Evolutionary conservation across 164 flowering plant species (phyloP).

Genomic region (Vitis labrusca): DNA sequence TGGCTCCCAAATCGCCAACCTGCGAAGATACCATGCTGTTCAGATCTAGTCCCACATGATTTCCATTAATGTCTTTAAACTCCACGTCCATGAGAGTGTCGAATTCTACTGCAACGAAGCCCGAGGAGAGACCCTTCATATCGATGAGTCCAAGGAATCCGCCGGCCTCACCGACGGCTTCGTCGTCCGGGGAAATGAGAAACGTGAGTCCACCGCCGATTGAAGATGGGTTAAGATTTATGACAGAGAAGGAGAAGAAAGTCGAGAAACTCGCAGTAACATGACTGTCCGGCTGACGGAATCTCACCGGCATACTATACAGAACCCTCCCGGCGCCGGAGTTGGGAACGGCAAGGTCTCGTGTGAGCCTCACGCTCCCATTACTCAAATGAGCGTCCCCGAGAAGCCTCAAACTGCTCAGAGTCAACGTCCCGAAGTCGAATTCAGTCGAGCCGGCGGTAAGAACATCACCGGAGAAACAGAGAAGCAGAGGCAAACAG

Average conservation of each 20-base stretch:
- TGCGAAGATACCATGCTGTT: conserved; percentile 63
- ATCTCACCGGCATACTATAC: conserved; percentile 58
- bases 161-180: conserved; percentile 65
- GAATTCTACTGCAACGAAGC: conserved; percentile 82
- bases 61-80: conserved; percentile 80
- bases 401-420: conserved; percentile 62
- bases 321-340: conserved; percentile 75
- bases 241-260: conserved; percentile 75
- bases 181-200: conserved; percentile 60
- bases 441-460: conserved; percentile 41
- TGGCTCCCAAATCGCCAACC: conserved; percentile 50
- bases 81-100: conserved; percentile 93
- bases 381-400: conserved; percentile 87
- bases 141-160: conserved; percentile 56
- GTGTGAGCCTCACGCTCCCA: conserved; percentile 61
- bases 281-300: conserved; percentile 42
- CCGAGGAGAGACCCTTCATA: conserved; percentile 14
- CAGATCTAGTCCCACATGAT: conserved; percentile 88
- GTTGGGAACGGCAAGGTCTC: conserved; percentile 76
- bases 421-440: conserved; percentile 64
- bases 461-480: conserved; percentile 7
- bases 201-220: conserved; percentile 90
- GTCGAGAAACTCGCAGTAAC: conserved; percentile 61
- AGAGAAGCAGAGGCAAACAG: conserved; percentile 5
- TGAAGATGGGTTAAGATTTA: conserved; percentile 77